Base-by-base conservation (phyloP, 345 rosid genomes). In the Aquilaria sinensis region DNA sequence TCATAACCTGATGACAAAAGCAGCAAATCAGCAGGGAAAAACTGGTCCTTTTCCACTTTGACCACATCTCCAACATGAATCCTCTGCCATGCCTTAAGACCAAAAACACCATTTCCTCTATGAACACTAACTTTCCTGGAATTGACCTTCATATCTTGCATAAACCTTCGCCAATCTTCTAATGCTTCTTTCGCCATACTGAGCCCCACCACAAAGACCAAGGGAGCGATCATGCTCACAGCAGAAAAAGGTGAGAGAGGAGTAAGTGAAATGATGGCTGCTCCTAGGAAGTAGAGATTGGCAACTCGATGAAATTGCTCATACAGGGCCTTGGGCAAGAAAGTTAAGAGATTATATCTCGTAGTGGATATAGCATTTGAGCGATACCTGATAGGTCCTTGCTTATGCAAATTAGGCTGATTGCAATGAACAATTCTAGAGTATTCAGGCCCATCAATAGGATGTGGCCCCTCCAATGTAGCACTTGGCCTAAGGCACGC, bases 291-390 rank as follows among this genome's bases (percentile, higher is more conserved):
- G 83, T 93, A 93, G 43, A 93, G 76, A 72, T 93, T 93, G 63
- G 98, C 98, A 61, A 92, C 92, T 11, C 98, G 84, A 67, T 86
- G 83, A 66, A 93, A 93, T 76, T 93, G 98, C 69, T 93, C 98
- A 57, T 85, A 93, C 41, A 93, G 74, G 0, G 97, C 91, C 68
- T 90, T 90, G 10, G 98, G 98, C 51, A 93, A 69, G 81, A 88
- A 93, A 5, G 97, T 80, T 30, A 79, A 46, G 15, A 83, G 33
- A 66, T 87, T 94, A 71, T 94, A 94, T 65, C 84, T 86, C 2
- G 99, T 94, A 47, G 97, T 94, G 6, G 95, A 84, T 73, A 90
- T 87, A 60, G 81, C 82, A 76, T 94, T 94, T n/a, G 84, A 78
- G 67, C 95, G 66, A 46, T 94, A 90, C 53, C 81, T 84, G 34